These are phyloP conservation scores for Eimeria falciformis DNA, from an alignment of 169 alveolate species.

Conservation along the genomic window DNA sequence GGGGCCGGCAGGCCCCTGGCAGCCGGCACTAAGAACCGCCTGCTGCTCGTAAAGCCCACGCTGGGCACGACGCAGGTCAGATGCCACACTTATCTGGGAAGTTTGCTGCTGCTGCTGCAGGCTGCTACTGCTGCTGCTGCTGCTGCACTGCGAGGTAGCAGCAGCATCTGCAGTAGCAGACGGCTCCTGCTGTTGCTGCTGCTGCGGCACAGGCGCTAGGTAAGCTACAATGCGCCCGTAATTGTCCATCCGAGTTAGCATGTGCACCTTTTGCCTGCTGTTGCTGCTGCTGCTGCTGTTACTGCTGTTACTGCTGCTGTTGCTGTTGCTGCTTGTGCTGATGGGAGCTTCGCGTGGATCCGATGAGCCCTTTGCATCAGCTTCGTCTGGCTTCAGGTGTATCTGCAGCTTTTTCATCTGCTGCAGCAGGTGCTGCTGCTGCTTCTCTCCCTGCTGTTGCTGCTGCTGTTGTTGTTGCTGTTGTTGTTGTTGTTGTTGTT, in stretches of 20 bases:
- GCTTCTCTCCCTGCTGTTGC: not conserved
- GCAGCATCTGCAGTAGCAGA: conserved; percentile 17
- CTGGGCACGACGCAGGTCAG: conserved; percentile 53
- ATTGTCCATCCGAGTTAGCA: conserved; percentile 65
- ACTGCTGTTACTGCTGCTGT: no score
- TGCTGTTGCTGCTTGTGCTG: conserved; percentile 23
- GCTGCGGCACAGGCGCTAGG: conserved; percentile 25
- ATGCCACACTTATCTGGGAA: conserved; percentile 57
- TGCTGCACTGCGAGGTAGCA: not conserved
- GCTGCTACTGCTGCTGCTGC: conserved; percentile 49
- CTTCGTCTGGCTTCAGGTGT: not conserved
- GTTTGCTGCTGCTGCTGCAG: conserved; percentile 9
- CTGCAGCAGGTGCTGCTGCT: not conserved
- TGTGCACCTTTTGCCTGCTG: conserved; percentile 22
- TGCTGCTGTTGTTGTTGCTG: conserved; percentile 46
- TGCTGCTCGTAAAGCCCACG: not conserved
- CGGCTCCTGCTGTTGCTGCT: conserved; percentile 19
- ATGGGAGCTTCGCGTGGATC: not conserved
- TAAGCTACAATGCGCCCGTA: conserved; percentile 62
- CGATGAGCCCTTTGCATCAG: not conserved
- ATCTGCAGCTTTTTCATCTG: not conserved
- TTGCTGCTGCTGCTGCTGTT: not conserved
- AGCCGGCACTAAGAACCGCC: not conserved
- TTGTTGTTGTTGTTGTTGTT: not conserved
- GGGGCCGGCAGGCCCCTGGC: not conserved